Conservation (phyloP, 78 protist genomes). For the Dictyostelium purpureum region DNA sequence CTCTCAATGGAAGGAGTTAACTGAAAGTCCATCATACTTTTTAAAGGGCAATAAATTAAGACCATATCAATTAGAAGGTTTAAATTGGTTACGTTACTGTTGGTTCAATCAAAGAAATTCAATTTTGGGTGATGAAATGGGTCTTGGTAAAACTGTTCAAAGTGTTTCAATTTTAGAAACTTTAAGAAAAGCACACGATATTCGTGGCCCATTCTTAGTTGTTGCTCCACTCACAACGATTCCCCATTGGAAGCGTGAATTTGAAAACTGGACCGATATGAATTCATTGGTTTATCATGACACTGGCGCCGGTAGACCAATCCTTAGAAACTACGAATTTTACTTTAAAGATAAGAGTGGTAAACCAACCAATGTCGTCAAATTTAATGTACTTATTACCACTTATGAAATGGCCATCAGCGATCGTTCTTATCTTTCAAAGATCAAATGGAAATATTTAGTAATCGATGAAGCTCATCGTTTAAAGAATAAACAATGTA, state of each 20-base stretch:
- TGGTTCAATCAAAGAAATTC: constrained; percentile 53
- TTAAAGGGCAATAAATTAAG: constrained; percentile 6
- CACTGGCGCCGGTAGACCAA: constrained; percentile 49
- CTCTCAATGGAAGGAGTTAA: constrained; percentile 48
- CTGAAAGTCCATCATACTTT: constrained; percentile 23
- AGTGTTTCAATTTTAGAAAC: constrained; percentile 70
- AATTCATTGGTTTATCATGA: constrained; percentile 85
- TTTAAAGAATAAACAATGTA: constrained; percentile 85
- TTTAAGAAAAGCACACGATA: constrained; percentile 46
- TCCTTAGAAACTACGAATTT: constrained; percentile 81
- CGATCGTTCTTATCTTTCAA: constrained; percentile 52
- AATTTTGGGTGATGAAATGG: constrained; percentile 96
- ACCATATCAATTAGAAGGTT: constrained; percentile 85
- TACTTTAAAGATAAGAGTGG: background rate
- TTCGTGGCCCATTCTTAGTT: constrained; percentile 94
- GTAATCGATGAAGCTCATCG: constrained; percentile 95
- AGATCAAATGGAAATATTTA: constrained; percentile 84
- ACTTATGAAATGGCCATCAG: constrained; percentile 93
- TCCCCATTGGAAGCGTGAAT: constrained; percentile 93
- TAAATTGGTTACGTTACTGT: constrained; percentile 89
- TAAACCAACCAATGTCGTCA: background rate
- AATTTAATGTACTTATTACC: constrained; percentile 92
- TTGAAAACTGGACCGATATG: constrained; percentile 80
- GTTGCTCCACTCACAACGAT: constrained; percentile 95
- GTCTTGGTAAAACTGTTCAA: constrained; percentile 91